These are phyloP conservation scores for Colletotrichum tamarilloi DNA, from an alignment of 2,329 filamentous ascomycete genomes.

Conservation along the genomic window DNA sequence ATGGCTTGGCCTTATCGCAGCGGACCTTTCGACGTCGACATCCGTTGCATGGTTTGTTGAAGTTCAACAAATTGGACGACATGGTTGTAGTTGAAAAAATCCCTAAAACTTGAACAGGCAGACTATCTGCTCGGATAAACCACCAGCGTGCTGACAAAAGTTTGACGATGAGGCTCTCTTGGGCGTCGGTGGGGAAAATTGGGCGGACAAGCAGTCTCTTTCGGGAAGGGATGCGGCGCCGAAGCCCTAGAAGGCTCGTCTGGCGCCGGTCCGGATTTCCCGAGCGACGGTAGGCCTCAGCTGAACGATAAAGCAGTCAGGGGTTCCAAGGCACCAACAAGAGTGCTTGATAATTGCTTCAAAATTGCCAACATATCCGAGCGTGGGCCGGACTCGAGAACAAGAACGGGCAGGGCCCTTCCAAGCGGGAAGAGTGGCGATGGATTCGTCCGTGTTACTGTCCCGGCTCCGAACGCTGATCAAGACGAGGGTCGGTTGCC, in stretches of 20 bases:
- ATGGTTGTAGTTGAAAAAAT: conserved; percentile 1
- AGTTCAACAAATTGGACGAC: conserved; percentile 14
- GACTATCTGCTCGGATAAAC: conserved; percentile 12
- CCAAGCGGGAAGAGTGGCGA: background rate
- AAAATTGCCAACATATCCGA: background rate
- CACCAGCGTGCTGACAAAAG: background rate
- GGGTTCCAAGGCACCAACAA: background rate
- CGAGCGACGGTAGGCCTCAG: background rate
- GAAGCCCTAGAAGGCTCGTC: conserved; percentile 10
- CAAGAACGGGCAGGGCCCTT: background rate
- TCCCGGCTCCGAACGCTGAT: background rate
- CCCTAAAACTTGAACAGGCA: background rate
- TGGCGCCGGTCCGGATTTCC: conserved; percentile 1
- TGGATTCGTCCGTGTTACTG: background rate
- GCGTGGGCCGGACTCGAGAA: background rate
- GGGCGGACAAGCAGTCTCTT: background rate
- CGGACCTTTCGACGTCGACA: conserved; percentile 33
- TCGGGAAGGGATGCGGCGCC: conserved; percentile 10
- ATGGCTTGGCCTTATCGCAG: conserved; percentile 34
- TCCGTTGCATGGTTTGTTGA: conserved; percentile 31
- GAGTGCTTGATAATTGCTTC: background rate
- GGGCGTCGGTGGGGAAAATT: background rate
- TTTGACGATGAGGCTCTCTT: background rate
- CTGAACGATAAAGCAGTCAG: background rate
- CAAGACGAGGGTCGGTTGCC: background rate